These are phyloP conservation scores for Phytopythium kandeliae DNA, from an alignment of 352 stramenopile species.

Conservation along the genomic window DNA sequence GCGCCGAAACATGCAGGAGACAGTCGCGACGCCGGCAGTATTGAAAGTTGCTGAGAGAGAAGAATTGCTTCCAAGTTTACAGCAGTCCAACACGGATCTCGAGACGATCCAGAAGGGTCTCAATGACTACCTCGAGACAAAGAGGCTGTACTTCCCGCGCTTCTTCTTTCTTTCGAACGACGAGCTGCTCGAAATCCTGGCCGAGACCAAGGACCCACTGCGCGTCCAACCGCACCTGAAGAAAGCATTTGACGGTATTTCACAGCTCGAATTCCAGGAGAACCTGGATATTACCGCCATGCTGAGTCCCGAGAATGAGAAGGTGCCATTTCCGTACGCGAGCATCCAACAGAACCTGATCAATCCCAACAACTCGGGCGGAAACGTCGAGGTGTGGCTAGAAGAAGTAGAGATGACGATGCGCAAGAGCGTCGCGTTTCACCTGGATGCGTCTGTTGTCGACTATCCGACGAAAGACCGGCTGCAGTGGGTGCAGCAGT, in stretches of 20 bases:
- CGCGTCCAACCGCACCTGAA: constrained; percentile 94
- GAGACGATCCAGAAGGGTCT: constrained; percentile 94
- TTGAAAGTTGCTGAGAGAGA: constrained; percentile 70
- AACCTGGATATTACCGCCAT: constrained; percentile 92
- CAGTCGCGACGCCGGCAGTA: constrained; percentile 60
- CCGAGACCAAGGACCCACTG: constrained; percentile 91
- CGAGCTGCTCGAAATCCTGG: constrained; percentile 90
- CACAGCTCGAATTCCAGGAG: constrained; percentile 88
- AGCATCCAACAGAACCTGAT: constrained; percentile 87
- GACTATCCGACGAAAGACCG: constrained; percentile 87
- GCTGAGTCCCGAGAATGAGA: constrained; percentile 83
- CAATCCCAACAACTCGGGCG: constrained; percentile 91
- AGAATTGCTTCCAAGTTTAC: constrained; percentile 76
- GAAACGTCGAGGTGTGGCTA: constrained; percentile 91
- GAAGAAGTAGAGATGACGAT: constrained; percentile 84
- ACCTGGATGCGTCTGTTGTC: constrained; percentile 79
- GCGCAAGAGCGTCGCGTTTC: constrained; percentile 73
- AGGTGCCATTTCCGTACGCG: constrained; percentile 85
- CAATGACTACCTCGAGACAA: constrained; percentile 90
- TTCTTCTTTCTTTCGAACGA: constrained; percentile 94
- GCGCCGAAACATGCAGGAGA: constrained; percentile 87
- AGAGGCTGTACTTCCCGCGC: constrained; percentile 86
- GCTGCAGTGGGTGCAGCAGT: constrained; percentile 89
- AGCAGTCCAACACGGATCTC: constrained; percentile 90
- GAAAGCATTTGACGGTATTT: constrained; percentile 93